phyloP scores from a whole-genome alignment of 495 filamentous ascomycete species.

The Neurospora africana region DNA sequence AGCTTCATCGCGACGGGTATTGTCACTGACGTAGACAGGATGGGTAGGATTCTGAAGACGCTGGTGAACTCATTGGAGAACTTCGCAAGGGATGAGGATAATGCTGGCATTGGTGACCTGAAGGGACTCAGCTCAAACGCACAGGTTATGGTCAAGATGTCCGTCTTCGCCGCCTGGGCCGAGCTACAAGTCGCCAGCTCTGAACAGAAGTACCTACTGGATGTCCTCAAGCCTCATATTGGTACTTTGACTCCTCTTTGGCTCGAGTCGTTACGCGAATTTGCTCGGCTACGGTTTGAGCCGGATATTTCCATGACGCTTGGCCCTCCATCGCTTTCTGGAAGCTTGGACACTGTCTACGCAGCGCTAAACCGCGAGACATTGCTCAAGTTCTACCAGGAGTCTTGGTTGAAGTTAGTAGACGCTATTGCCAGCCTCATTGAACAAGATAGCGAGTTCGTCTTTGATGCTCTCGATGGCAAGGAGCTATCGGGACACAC shows the following conservation, averaged over 20 bases:
- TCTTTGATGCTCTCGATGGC: conserved; percentile 91
- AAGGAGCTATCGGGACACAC: conserved; percentile 50
- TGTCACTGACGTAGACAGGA: conserved; percentile 92
- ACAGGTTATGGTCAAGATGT: conserved; percentile 95
- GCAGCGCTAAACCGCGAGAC: conserved; percentile 91
- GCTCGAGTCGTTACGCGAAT: conserved; percentile 88
- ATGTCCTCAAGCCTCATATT: conserved; percentile 86
- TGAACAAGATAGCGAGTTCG: conserved; percentile 92
- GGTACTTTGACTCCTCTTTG: conserved; percentile 81
- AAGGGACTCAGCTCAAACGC: conserved; percentile 92
- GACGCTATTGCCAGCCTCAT: conserved; percentile 97
- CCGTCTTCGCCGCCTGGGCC: conserved; percentile 97
- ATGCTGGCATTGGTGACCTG: conserved; percentile 83
- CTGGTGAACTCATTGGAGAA: conserved; percentile 87
- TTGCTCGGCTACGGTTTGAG: conserved; percentile 87
- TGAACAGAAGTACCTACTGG: conserved; percentile 79
- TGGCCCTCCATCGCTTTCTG: conserved; percentile 61
- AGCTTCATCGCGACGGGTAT: conserved; percentile 95
- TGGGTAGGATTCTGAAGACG: conserved; percentile 93
- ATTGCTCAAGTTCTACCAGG: conserved; percentile 90
- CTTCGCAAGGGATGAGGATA: conserved; percentile 74
- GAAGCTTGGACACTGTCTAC: conserved; percentile 81
- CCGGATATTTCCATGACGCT: conserved; percentile 88
- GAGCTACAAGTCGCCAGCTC: conserved; percentile 92
- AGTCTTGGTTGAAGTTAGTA: conserved; percentile 91